A percentile compares a stretch with the other conserved stretches of the same genome.
Conservation (phyloP, 106 monocot genomes). For the Dendrobium nobile region DNA sequence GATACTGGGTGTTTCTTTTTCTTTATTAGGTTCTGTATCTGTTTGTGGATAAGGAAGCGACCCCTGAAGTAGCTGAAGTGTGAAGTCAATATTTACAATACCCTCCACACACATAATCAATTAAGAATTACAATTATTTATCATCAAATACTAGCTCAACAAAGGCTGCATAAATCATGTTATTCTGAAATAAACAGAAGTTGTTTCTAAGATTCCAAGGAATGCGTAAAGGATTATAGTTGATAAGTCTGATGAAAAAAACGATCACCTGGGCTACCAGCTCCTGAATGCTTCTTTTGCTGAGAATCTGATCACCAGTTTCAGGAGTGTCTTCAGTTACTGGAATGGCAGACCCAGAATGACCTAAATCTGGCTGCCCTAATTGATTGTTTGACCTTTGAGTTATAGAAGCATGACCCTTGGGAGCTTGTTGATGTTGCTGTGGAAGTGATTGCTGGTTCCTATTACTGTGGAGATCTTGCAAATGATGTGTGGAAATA, state of each 20-base stretch:
- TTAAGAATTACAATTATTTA: background rate
- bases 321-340: slow-evolving; percentile 28
- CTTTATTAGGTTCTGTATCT: background rate
- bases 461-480: slow-evolving; percentile 25
- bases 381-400: slow-evolving; percentile 27
- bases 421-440: slow-evolving; percentile 28
- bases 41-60: background rate
- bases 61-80: background rate
- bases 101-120: slow-evolving; percentile 3
- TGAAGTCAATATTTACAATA: background rate
- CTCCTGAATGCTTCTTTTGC: slow-evolving; percentile 76
- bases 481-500: slow-evolving; percentile 16
- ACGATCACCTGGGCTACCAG: slow-evolving; percentile 58
- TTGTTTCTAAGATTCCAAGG: background rate
- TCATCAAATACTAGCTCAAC: background rate
- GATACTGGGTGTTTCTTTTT: background rate
- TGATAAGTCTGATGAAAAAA: background rate
- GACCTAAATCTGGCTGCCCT: slow-evolving; percentile 16
- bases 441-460: slow-evolving; percentile 33
- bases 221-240: background rate
- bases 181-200: background rate
- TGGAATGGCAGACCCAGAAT: slow-evolving; percentile 20
- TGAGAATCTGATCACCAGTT: slow-evolving; percentile 39
- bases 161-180: background rate
- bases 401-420: slow-evolving; percentile 20